Base-by-base conservation (phyloP, 345 rosid species). In the Eucalyptus fibrosa region DNA sequence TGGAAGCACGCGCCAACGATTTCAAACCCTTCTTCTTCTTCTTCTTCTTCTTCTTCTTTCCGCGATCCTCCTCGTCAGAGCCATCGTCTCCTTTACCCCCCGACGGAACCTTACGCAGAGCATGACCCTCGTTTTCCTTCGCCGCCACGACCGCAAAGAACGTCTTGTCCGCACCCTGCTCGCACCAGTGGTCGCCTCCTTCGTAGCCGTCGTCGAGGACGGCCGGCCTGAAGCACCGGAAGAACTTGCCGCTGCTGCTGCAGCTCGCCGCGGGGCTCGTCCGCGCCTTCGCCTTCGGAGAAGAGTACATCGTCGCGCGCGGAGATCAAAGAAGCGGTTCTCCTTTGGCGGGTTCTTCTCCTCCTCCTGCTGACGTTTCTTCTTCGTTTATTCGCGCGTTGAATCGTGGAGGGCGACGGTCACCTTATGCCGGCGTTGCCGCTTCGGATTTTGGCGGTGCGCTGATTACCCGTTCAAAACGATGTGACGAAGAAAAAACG, bases 1-100 rank as follows among this genome's bases (percentile, higher is more conserved):
- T 93, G 72, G 93, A 5, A 5, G 89, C 49, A 19, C 91, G 91
- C 9, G 93, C 50, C 16, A 94, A 86, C 34, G 24, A 40, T 21
- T 40, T 40, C 85, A 77, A 77, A 40, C 30, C 85, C 15, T 77
- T 37, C 45, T 72, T 72, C 83, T 77, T 23, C 47, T 77, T 37
- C 45, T 72, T 21, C 45, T 72, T 37, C 47, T 77, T 77, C 44
- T 69, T 69, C 42, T 7, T 15, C 80, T 56, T 56, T 30, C 30
- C 59, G 59, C 26, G 5, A 8, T 53, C 59, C 11, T 56, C 30
- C 0, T 77, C 85, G 12, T 72, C 82, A 2, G 82, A 72, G 26
- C 45, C 45, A 10, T 40, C 30, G 30, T 77, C 85, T 42, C 47
- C 5, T 23, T 21, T 7, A 40, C 28, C 85, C 90, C 88, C 89